Conservation (phyloP, 768 basidiomycete species). For the Termitomyces sp. region DNA sequence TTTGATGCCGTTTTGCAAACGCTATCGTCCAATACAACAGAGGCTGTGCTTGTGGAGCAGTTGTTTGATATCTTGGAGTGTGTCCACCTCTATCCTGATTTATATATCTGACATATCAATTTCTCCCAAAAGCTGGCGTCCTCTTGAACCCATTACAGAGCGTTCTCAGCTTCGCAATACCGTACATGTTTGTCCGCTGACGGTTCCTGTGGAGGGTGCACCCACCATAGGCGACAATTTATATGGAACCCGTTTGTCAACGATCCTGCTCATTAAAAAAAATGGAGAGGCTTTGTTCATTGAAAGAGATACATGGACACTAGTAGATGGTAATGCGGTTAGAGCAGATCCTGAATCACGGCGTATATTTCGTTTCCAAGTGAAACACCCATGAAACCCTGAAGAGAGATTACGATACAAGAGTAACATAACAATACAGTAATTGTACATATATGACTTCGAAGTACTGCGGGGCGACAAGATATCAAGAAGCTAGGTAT, state of each 20-base stretch:
- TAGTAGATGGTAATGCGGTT: slow-evolving; percentile 34
- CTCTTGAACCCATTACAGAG: slow-evolving; percentile 37
- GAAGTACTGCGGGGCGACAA: slow-evolving; percentile 2
- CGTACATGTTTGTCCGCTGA: slow-evolving; percentile 57
- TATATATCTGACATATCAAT: slow-evolving; percentile 22
- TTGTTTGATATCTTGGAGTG: slow-evolving; percentile 70
- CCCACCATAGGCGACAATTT: slow-evolving; percentile 13
- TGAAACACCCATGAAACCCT: slow-evolving; percentile 15
- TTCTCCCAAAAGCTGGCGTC: slow-evolving; percentile 38
- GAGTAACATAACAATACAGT: slow-evolving; percentile 15
- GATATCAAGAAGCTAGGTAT: slow-evolving; percentile 16
- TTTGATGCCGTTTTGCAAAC: slow-evolving; percentile 40
- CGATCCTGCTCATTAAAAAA: slow-evolving; percentile 60
- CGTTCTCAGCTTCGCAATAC: slow-evolving; percentile 56
- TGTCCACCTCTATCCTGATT: slow-evolving; percentile 26
- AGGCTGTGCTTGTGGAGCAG: slow-evolving; percentile 47
- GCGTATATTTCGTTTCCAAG: slow-evolving; percentile 47
- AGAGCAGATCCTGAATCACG: slow-evolving; percentile 37
- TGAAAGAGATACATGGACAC: slow-evolving; percentile 66
- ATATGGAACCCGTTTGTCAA: slow-evolving; percentile 74
- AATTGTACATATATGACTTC: slow-evolving; percentile 8
- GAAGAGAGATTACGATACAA: slow-evolving; percentile 15
- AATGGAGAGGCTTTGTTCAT: slow-evolving; percentile 59
- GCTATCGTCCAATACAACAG: slow-evolving; percentile 33
- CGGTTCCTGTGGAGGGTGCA: slow-evolving; percentile 25